Percentiles rank a stretch among this genome's conserved stretches.
phyloP scores from a whole-genome alignment of 106 monocot species.

The Platanthera zijinensis region DNA sequence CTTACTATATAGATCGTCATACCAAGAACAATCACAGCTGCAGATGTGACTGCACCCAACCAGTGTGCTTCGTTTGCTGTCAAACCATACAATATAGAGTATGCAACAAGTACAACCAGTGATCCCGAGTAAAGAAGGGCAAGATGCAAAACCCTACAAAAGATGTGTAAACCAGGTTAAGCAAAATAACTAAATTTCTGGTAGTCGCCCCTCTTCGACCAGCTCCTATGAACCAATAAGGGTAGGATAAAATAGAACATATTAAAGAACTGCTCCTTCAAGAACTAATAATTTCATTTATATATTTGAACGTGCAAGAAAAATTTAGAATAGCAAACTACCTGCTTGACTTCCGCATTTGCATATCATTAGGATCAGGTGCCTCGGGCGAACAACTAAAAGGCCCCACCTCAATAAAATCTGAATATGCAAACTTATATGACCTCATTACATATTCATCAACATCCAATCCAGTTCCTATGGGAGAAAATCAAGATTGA shows the following conservation, averaged over 20 bases:
- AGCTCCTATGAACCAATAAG: background rate
- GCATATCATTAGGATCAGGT: constrained; percentile 80
- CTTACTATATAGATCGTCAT: constrained; percentile 1
- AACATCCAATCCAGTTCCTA: constrained; percentile 91
- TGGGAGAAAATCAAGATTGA: background rate
- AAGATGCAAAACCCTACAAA: constrained; percentile 57
- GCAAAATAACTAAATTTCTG: constrained; percentile 5
- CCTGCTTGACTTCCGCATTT: constrained; percentile 70
- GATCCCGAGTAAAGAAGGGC: constrained; percentile 79
- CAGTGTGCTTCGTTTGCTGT: constrained; percentile 89
- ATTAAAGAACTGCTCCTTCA: background rate
- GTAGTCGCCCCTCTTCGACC: background rate
- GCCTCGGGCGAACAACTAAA: constrained; percentile 75
- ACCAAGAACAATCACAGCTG: constrained; percentile 86
- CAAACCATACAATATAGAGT: constrained; percentile 84
- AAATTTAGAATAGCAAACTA: constrained; percentile 10
- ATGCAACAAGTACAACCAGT: constrained; percentile 59
- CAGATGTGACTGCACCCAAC: constrained; percentile 80
- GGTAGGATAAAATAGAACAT: background rate
- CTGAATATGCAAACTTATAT: constrained; percentile 95
- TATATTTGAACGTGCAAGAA: background rate
- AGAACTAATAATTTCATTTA: background rate
- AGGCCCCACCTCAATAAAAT: constrained; percentile 94
- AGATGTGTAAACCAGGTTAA: constrained; percentile 2
- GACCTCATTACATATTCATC: constrained; percentile 92